Base-by-base conservation (phyloP, 2,329 filamentous ascomycete genomes). In the Fusarium sp. region DNA sequence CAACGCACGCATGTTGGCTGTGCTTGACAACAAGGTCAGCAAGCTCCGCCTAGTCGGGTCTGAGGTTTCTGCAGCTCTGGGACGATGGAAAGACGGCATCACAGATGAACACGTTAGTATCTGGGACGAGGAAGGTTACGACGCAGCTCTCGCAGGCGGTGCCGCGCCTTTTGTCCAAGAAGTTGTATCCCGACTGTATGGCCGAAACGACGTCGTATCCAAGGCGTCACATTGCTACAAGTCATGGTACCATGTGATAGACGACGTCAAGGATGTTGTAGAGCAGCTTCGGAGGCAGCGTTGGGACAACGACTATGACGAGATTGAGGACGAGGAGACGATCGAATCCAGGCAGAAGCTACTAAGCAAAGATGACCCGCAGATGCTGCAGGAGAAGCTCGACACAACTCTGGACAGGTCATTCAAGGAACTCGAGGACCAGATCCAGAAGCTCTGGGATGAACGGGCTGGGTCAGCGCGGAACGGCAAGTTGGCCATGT, bases 251-350 rank as follows among this genome's bases (percentile, higher is more conserved):
- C 86, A 87, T n/a, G 89, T 92, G 6, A 89, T 97, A n/a, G 89
- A 92, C 69, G 90, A 92, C 62, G 89, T 93, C 16, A 88, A 88
- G 50, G 85, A 86, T 20, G 86, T 92, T 5, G 88, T 95, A 9
- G 90, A 91, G 45, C 87, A 90, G 67, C 88, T 97, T 76, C 89
- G 87, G 70, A 88, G 89, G 56, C 90, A 92, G 74, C 89, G 91
- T 66, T 95, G 94, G 93, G 92, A 95, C 72, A 92, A 94, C 65
- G 92, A 94, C 70, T 87, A 92, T 32, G 91, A 93, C 60, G 90
- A 93, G 60, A 90, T 94, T 45, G 93, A 95, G 69, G 92, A 95
- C 69, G 93, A 95, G 71, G 88, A 93, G 64, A 90, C 88, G 1
- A 88, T 93, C 23, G 92, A 94, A 71, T 87, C 87, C 20, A 88